These are phyloP conservation scores for Tanacetum coccineum DNA, from an alignment of 129 eudicot species.

Conservation along the genomic window DNA sequence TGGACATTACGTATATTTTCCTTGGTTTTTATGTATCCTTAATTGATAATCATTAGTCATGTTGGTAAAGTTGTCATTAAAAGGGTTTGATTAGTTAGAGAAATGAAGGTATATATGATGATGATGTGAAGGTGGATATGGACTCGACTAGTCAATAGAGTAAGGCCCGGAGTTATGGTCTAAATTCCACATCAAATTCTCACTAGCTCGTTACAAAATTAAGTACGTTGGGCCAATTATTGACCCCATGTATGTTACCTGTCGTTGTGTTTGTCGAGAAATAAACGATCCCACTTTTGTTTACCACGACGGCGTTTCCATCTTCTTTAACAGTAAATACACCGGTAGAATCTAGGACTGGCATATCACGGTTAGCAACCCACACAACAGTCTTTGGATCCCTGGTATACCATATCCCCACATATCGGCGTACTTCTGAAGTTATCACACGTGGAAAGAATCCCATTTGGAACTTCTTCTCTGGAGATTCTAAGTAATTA, in stretches of 20 bases:
- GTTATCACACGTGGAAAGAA: constrained; percentile 28
- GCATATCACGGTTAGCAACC: constrained; percentile 51
- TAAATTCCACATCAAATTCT: too few relatives aligned
- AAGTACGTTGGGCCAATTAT: too few relatives aligned
- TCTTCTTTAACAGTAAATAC: constrained; percentile 14
- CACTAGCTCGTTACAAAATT: too few relatives aligned
- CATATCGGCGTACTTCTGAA: not conserved
- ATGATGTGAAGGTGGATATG: too few relatives aligned
- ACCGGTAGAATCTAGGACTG: constrained; percentile 10
- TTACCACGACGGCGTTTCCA: constrained; percentile 15
- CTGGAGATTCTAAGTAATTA: constrained; percentile 17
- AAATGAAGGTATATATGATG: too few relatives aligned
- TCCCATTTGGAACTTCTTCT: constrained; percentile 36
- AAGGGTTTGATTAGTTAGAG: too few relatives aligned
- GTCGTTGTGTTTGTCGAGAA: not conserved
- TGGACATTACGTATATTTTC: too few relatives aligned
- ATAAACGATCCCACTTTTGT: not conserved
- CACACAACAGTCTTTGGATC: constrained; percentile 32
- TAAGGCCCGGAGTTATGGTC: too few relatives aligned
- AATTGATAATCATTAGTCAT: too few relatives aligned
- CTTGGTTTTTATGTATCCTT: too few relatives aligned
- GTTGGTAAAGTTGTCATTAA: too few relatives aligned
- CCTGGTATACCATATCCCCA: constrained; percentile 42
- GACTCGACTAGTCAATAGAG: too few relatives aligned
- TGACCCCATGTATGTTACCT: not conserved